Conservation (phyloP, 2,329 filamentous ascomycete species). For the Periconia macrospinosa region DNA sequence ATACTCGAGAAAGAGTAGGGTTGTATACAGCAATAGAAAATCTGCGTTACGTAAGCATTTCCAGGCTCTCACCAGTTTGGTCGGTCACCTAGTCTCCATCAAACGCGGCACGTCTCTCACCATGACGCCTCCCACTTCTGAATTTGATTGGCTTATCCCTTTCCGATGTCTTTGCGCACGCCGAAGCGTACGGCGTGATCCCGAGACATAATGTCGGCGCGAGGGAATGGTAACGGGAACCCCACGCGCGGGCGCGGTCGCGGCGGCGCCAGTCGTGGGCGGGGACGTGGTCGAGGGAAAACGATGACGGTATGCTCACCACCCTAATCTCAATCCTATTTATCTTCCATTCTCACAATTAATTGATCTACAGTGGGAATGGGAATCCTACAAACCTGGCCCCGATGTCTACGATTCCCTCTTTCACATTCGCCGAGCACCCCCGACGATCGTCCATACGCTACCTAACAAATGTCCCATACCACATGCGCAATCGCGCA, state of each 20-base stretch:
- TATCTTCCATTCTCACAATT: not conserved
- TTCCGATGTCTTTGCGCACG: not conserved
- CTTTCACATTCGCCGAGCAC: slow-evolving; percentile 30
- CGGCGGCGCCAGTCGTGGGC: slow-evolving; percentile 18
- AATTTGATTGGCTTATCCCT: not conserved
- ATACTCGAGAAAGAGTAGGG: too few relatives aligned
- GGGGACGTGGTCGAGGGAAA: slow-evolving; percentile 18
- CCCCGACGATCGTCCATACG: slow-evolving; percentile 27
- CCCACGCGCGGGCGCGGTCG: slow-evolving; percentile 13
- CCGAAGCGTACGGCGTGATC: not conserved
- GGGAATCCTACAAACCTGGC: slow-evolving; percentile 30
- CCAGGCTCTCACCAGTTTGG: not conserved
- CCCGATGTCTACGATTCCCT: slow-evolving; percentile 32
- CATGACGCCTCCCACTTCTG: slow-evolving; percentile 7
- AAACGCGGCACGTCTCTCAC: not conserved
- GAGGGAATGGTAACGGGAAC: slow-evolving; percentile 8
- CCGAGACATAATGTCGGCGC: slow-evolving; percentile 23
- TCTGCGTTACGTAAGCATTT: not conserved
- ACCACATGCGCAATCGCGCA: slow-evolving; percentile 28
- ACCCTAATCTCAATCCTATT: not conserved
- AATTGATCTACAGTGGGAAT: slow-evolving; percentile 26
- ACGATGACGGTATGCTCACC: slow-evolving; percentile 16
- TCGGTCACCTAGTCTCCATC: not conserved
- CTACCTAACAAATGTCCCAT: slow-evolving; percentile 29
- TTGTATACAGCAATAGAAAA: not conserved